These are phyloP conservation scores for Boletus pseudopeckii DNA, from an alignment of 768 basidiomycete species.

Conservation along the genomic window DNA sequence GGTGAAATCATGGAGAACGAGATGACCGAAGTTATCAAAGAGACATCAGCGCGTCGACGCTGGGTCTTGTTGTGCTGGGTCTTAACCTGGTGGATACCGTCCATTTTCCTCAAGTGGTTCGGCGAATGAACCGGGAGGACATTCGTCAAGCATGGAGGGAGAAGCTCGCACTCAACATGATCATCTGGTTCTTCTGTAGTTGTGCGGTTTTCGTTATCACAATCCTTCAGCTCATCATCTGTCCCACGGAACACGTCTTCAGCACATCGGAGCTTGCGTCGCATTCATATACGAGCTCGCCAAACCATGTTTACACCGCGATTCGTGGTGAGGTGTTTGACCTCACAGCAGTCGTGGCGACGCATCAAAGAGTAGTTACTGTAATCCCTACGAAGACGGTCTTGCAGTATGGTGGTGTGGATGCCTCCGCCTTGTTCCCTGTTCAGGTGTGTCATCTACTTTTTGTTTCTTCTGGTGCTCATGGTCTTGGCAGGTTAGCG, in stretches of 20 bases:
- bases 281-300: conserved; percentile 59
- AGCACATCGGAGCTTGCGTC: conserved; percentile 68
- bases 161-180: conserved; percentile 89
- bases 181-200: conserved; percentile 95
- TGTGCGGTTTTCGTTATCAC: conserved; percentile 92
- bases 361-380: conserved; percentile 63
- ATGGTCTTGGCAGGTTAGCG: conserved; percentile 60
- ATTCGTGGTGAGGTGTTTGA: conserved; percentile 97
- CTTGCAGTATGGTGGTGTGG: conserved; percentile 78
- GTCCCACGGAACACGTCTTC: conserved; percentile 93
- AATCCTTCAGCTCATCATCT: conserved; percentile 81
- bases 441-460: conserved; percentile 63
- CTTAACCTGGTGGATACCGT: conserved; percentile 91
- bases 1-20: conserved; percentile 87
- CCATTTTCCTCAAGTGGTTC: conserved; percentile 57
- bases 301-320: conserved; percentile 75
- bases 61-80: conserved; percentile 90
- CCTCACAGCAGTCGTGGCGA: conserved; percentile 60
- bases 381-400: conserved; percentile 76
- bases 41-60: conserved; percentile 70
- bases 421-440: conserved; percentile 81
- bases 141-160: conserved; percentile 97
- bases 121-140: conserved; percentile 96
- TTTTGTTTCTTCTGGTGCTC: neutral
- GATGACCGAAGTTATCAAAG: conserved; percentile 83